Base-by-base conservation (phyloP, 1,284 basidiomycete genomes). In the Cryptococcus sp. region DNA sequence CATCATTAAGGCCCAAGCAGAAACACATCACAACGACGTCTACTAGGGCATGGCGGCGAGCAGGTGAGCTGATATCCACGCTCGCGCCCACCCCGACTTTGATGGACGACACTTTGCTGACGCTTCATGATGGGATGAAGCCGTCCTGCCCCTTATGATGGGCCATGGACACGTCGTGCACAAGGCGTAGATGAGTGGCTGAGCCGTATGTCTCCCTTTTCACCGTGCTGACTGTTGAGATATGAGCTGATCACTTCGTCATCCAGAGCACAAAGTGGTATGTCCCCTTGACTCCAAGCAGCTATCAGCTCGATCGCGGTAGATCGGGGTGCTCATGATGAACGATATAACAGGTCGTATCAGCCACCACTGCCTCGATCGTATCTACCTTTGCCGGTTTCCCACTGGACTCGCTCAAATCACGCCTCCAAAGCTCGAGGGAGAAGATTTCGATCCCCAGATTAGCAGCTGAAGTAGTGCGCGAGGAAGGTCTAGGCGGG, bases 401-500 rank as follows among this genome's bases (percentile, higher is more conserved):
- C 57, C 80, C 80, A 10, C 81, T 96, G 79, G 93, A 96, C 76
- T 93, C 90, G 57, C 84, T 95, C 77, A 95, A 93, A 79, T 93
- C 90, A 52, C 85, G 93, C 63, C 79, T 96, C 47, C 93, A 96
- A 79, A 92, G 91, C 40, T 89, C 87, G 54, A 87, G 89, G 76
- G 86, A 84, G 54, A 84, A 82, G 56, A 84, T 91, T 58, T 85
- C 87, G 1, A 86, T 93, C 57, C 85, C 87, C 7, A 83, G 82
- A 67, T 83, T 93, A 19, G 78, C 78, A 13, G 70, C 72, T 11
- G 74, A 75, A 57, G 90, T 93, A 34, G 89, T 94, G 73, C 83
- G 84, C 25, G 92, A 97, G 75, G 95, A 98, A 81, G 95, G 95
- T 7, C 74, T 98, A 38, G 83, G 84, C 61, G 95, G 94, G 55